Conservation (phyloP, 768 basidiomycete genomes). For the Suillus sp. region DNA sequence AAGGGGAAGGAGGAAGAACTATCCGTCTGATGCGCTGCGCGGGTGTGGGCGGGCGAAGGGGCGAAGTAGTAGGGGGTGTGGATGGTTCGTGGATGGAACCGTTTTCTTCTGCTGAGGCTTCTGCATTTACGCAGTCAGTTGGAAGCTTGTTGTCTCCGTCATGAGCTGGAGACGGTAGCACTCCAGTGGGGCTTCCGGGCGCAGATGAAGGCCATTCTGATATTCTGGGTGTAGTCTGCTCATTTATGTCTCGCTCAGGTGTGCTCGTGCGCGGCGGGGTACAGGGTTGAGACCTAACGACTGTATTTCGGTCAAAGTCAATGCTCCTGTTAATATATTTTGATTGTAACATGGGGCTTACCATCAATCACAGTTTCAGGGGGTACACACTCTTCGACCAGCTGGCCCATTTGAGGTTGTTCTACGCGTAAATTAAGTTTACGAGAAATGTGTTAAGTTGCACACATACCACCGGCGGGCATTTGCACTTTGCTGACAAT, state of each 20-base stretch:
- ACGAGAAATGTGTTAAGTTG: neutral
- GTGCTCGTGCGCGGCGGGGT: constrained; percentile 15
- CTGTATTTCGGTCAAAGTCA: constrained; percentile 1
- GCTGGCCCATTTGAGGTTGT: neutral
- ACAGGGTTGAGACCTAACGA: neutral
- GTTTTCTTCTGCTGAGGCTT: constrained; percentile 19
- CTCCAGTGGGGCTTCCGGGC: constrained; percentile 21
- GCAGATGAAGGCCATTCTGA: constrained; percentile 33
- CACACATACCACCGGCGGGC: neutral
- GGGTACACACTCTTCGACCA: constrained; percentile 7
- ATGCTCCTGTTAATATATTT: neutral
- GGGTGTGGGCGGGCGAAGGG: constrained; percentile 32
- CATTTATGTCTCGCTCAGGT: constrained; percentile 12
- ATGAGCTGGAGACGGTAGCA: neutral
- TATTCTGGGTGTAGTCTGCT: constrained; percentile 27
- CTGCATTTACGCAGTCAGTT: constrained; percentile 9
- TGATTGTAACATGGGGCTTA: neutral
- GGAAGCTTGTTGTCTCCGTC: constrained; percentile 10
- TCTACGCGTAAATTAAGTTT: neutral
- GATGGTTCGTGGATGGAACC: constrained; percentile 10
- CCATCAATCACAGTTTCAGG: neutral
- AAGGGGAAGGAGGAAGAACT: constrained; percentile 11
- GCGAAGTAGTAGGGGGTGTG: constrained; percentile 14
- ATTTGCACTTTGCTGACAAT: neutral
- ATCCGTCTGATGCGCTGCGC: constrained; percentile 25